phyloP scores from a whole-genome alignment of 306 rosid genomes.

The Pueraria montana region DNA sequence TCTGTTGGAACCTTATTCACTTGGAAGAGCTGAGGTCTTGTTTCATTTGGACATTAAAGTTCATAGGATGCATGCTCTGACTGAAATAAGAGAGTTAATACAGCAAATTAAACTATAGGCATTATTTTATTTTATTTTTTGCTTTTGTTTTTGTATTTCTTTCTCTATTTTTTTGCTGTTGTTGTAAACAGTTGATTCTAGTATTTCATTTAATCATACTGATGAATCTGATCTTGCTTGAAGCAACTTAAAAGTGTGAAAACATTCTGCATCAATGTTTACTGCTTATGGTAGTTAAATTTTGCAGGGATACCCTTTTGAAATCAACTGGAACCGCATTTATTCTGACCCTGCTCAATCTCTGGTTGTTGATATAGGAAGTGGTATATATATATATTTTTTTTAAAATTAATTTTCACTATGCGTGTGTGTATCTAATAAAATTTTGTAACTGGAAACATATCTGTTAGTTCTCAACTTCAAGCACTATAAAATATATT shows the following conservation, averaged over 20 bases:
- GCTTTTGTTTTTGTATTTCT: neutral
- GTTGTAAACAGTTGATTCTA: conserved; percentile 5
- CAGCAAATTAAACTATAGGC: neutral
- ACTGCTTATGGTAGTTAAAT: conserved; percentile 48
- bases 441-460: conserved; percentile 26
- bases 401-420: conserved; percentile 3
- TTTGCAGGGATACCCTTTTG: conserved; percentile 88
- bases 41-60: conserved; percentile 17
- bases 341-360: conserved; percentile 71
- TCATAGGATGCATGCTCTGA: neutral
- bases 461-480: conserved; percentile 21
- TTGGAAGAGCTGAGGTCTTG: conserved; percentile 4
- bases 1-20: neutral
- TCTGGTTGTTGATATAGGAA: conserved; percentile 92
- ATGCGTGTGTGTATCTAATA: neutral
- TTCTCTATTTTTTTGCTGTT: neutral
- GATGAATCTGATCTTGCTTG: conserved; percentile 34
- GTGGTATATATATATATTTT: conserved; percentile 61
- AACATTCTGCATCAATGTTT: conserved; percentile 9
- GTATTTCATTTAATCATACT: conserved; percentile 15
- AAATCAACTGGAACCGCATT: conserved; percentile 72
- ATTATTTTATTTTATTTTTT: neutral
- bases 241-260: conserved; percentile 42
- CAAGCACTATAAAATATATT: neutral
- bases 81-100: conserved; percentile 22